A percentile compares a stretch with the other conserved stretches of the same genome.
These are phyloP conservation scores for Polytrichum formosum DNA, from an alignment of 225 moss, liverwort and hornwort genomes.

Conservation along the genomic window DNA sequence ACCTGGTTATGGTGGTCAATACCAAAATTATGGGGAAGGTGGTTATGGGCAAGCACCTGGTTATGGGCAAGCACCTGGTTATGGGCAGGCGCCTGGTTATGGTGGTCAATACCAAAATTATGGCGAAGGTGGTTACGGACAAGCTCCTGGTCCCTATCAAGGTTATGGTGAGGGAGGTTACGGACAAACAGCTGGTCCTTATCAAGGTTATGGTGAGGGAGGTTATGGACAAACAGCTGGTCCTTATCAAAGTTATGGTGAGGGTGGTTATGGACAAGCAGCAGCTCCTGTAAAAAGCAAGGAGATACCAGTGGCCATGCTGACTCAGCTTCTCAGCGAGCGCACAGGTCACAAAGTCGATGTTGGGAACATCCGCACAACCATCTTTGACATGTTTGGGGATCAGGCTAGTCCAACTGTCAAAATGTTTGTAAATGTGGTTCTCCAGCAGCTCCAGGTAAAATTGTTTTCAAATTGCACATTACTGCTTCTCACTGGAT, in stretches of 20 bases:
- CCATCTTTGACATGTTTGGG: conserved; percentile 68
- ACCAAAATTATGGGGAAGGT: background rate
- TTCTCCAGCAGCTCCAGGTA: conserved; percentile 50
- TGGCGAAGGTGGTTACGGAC: conserved; percentile 9
- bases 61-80: conserved; percentile 3
- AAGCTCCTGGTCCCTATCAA: background rate
- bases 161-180: conserved; percentile 9
- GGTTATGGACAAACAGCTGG: conserved; percentile 2
- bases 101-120: background rate
- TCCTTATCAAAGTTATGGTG: conserved; percentile 1
- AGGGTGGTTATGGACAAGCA: conserved; percentile 4
- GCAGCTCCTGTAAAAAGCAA: conserved; percentile 10
- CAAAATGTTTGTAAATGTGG: conserved; percentile 68
- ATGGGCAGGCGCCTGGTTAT: no score
- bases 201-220: conserved; percentile 13
- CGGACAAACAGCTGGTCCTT: conserved; percentile 7
- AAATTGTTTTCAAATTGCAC: background rate
- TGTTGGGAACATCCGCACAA: conserved; percentile 74
- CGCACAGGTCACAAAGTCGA: conserved; percentile 61
- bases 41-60: background rate
- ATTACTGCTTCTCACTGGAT: no score
- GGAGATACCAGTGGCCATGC: conserved; percentile 31
- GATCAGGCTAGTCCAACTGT: conserved; percentile 76
- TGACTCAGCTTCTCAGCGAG: conserved; percentile 63
- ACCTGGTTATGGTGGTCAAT: no score